Evolutionary conservation across 257 asterid genomes (phyloP).

Genomic region (Cruciata laevipes): DNA sequence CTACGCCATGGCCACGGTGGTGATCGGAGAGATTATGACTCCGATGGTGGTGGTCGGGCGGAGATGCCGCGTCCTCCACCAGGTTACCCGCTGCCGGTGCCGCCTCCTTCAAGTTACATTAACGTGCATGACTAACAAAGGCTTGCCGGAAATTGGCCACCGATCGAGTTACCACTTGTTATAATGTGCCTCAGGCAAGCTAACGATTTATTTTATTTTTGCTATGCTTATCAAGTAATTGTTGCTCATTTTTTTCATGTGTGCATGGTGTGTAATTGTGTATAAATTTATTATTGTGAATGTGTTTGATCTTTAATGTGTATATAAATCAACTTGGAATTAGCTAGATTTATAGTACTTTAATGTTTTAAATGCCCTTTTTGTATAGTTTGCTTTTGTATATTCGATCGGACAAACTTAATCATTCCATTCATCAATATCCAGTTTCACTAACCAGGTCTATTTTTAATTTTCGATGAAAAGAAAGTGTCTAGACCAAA

Average conservation of each 20-base stretch:
- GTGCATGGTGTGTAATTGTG: neutral
- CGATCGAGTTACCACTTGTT: neutral
- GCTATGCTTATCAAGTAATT: no score
- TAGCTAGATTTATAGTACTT: no score
- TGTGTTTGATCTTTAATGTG: no score
- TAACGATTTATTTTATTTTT: neutral
- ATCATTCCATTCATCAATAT: no score
- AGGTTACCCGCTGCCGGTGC: slow-evolving; percentile 6
- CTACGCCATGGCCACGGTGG: neutral
- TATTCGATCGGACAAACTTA: no score
- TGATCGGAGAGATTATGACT: neutral
- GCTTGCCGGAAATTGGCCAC: slow-evolving; percentile 6
- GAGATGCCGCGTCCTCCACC: slow-evolving; percentile 12
- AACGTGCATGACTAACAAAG: neutral
- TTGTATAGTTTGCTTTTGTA: no score
- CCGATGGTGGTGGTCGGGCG: neutral
- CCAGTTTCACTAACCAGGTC: no score
- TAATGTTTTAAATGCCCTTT: no score
- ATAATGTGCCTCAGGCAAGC: neutral
- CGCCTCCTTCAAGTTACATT: slow-evolving; percentile 3
- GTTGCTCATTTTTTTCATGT: neutral
- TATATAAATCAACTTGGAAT: neutral
- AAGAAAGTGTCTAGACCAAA: no score
- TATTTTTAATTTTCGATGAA: no score
- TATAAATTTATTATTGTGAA: no score